Evolutionary conservation across 139 green algal species (phyloP), one percentile per base, ranked within the genome.

Genomic region (Tetradesmus obliquus): DNA sequence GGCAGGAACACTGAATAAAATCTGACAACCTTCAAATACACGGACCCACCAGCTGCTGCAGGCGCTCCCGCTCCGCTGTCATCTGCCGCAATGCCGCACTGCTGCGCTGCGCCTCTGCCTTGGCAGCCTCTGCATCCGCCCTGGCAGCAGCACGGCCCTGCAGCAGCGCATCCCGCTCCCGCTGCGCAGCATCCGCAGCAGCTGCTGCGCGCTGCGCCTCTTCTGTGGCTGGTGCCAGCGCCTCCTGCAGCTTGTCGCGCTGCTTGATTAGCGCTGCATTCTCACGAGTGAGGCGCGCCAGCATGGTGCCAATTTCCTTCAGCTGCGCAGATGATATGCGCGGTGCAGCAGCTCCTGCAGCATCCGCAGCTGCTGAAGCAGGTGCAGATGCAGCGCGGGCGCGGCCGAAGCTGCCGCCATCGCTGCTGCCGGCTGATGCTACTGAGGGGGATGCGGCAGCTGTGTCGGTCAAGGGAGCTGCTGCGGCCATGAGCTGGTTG

Each of bases 231-330:
- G 80, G 88, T 19, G 62, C 80, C 60, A 92, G 19, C 6, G 54
- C 54, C 69, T 53, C 88, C 22, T 79, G 24, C 57, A 82, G 51
- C 57, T 66, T 84, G 32, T 91, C 79, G 0, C 86, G 55, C 88
- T 91, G 88, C 58, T 86, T 91, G 1, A 91, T 91, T 10, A 92
- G 82, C 2, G 89, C 81, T n/a, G 89, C 89, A 45, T 92, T 92
- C 62, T 89, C 89, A 55, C 66, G 51, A 19, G 89, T 89, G 10
- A 92, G 89, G 32, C 82, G 66, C n/a, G 69, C 62, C n/a, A 92
- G 62, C 89, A 92, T 82, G 15, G 66, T 22, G n/a, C 62, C 89
- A 5, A 92, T 82, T n/a, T 92, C 89, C 7, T 32, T 22, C 81
- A 92, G 66, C 89, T 92, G 89, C 32, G 55, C 69, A 8, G 62